Evolutionary conservation across 129 eudicot species (phyloP).

Genomic region (Daucus carota): DNA sequence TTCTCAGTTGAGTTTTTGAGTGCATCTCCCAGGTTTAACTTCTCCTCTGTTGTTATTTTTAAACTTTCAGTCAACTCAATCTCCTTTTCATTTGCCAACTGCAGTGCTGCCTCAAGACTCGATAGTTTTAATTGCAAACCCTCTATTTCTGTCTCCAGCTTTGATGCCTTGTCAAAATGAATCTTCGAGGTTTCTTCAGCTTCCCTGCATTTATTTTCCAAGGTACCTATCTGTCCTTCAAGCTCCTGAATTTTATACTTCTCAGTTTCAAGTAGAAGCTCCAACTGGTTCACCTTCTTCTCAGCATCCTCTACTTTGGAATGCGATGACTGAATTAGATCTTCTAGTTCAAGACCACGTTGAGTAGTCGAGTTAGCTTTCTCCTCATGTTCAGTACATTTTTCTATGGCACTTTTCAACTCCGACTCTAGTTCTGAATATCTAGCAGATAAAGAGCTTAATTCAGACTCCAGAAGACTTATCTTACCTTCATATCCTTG

Average conservation of each 20-base stretch:
- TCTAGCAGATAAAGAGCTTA: conserved; percentile 37
- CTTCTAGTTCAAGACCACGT: conserved; percentile 72
- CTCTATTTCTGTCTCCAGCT: conserved; percentile 65
- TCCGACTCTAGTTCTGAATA: conserved; percentile 54
- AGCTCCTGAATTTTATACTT: conserved; percentile 77
- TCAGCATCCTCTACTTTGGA: conserved; percentile 53
- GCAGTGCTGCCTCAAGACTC: conserved; percentile 50
- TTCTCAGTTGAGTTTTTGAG: conserved; percentile 47
- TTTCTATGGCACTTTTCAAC: conserved; percentile 45
- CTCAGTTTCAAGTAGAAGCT: conserved; percentile 68
- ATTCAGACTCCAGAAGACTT: conserved; percentile 36
- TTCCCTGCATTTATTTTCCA: conserved; percentile 54
- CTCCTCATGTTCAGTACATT: conserved; percentile 60
- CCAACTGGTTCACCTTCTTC: conserved; percentile 61
- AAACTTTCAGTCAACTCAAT: conserved; percentile 42
- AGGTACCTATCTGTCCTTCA: conserved; percentile 55
- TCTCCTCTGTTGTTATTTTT: conserved; percentile 56
- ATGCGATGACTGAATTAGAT: conserved; percentile 49
- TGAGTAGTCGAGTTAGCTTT: conserved; percentile 54
- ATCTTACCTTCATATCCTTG: conserved; percentile 43
- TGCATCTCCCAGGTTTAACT: conserved; percentile 49
- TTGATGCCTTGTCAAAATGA: conserved; percentile 45
- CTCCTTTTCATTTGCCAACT: conserved; percentile 49
- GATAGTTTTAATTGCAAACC: conserved; percentile 43
- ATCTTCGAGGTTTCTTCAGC: conserved; percentile 53